A percentile compares a stretch with the other conserved stretches of the same genome.
phyloP scores from a whole-genome alignment of 805 yeast species.

The Saturnispora kantuleensis region DNA sequence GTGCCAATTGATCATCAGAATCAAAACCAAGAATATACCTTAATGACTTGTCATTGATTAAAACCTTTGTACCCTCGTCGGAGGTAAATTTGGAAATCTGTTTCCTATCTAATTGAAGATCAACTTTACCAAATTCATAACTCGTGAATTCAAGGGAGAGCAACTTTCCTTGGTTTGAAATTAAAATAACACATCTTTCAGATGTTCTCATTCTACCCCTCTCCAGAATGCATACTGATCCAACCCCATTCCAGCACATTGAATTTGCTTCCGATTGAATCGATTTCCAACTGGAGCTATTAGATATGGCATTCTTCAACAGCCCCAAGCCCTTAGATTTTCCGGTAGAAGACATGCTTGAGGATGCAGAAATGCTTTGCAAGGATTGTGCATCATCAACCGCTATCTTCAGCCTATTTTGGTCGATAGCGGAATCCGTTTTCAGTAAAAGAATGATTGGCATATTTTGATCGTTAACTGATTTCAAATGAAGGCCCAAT shows the following conservation, averaged over 20 bases:
- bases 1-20: not conserved
- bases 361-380: not conserved
- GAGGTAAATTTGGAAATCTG: conserved; percentile 1
- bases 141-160: conserved; percentile 11
- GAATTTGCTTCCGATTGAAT: not conserved
- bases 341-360: conserved; percentile 2
- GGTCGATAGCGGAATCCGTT: conserved; percentile 4
- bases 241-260: conserved; percentile 7
- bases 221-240: conserved; percentile 1
- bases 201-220: conserved; percentile 8
- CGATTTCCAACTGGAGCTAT: conserved; percentile 8
- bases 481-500: conserved; percentile 13
- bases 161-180: not conserved
- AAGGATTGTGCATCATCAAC: not conserved
- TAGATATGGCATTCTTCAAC: conserved; percentile 1
- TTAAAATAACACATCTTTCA: conserved; percentile 11
- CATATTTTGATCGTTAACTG: conserved; percentile 5
- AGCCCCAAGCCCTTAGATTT: not conserved
- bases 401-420: conserved; percentile 1
- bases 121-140: conserved; percentile 13
- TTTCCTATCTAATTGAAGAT: not conserved
- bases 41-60: not conserved
- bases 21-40: conserved; percentile 11
- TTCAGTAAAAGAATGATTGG: conserved; percentile 10
- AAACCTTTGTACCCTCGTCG: conserved; percentile 1